phyloP scores from a whole-genome alignment of 805 yeast species.

The Teunomyces aglyptinius region DNA sequence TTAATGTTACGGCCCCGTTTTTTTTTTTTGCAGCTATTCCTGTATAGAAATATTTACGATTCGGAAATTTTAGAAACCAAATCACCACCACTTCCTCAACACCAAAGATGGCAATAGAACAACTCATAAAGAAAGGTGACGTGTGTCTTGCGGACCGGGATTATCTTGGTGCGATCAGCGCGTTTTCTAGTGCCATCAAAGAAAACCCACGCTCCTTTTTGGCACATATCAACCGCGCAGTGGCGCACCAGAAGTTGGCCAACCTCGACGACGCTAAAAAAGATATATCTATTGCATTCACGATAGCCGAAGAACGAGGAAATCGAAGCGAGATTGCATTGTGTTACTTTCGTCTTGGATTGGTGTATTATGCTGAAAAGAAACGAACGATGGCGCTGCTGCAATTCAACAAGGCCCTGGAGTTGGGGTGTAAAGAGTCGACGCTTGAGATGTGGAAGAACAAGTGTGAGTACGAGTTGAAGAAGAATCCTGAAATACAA shows the following conservation, averaged over 20 bases:
- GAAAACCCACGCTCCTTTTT: conserved; percentile 45
- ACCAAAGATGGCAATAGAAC: conserved; percentile 39
- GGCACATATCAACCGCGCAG: conserved; percentile 50
- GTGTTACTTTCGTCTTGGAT: conserved; percentile 49
- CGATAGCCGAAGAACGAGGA: conserved; percentile 45
- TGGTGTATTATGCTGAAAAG: conserved; percentile 45
- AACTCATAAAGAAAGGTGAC: conserved; percentile 35
- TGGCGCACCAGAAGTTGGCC: conserved; percentile 45
- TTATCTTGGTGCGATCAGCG: conserved; percentile 43
- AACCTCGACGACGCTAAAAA: conserved; percentile 48
- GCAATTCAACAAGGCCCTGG: conserved; percentile 42
- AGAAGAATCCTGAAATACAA: conserved; percentile 16
- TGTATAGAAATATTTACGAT: neutral
- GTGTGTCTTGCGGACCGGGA: conserved; percentile 29
- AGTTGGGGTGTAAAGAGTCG: conserved; percentile 42
- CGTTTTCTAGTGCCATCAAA: conserved; percentile 38
- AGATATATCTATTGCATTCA: conserved; percentile 45
- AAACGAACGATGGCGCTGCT: conserved; percentile 39
- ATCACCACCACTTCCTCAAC: neutral
- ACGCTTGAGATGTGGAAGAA: conserved; percentile 49
- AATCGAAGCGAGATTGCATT: conserved; percentile 46
- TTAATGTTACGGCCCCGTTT: too few relatives aligned
- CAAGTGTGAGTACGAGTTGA: conserved; percentile 34
- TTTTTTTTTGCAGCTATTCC: conserved; percentile 1
- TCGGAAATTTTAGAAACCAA: neutral